These are phyloP conservation scores for Pyrenula massariospora DNA, from an alignment of 495 filamentous ascomycete genomes.

Conservation along the genomic window DNA sequence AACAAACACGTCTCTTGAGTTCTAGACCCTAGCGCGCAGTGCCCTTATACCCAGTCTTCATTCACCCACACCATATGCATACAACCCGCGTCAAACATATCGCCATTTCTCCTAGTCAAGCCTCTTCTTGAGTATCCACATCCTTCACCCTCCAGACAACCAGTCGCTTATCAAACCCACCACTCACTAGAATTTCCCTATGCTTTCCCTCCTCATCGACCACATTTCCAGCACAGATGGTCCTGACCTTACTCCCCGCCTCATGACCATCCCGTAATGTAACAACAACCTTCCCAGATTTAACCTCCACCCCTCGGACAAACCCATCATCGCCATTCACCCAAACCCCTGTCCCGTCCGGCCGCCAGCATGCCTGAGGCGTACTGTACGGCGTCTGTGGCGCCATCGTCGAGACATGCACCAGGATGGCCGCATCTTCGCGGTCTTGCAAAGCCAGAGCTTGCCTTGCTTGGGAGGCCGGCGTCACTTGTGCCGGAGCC, in stretches of 20 bases:
- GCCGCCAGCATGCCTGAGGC: conserved; percentile 52
- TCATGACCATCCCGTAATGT: conserved; percentile 43
- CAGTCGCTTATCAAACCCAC: conserved; percentile 55
- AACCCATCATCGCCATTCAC: conserved; percentile 61
- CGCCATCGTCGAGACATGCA: conserved; percentile 48
- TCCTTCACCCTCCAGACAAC: conserved; percentile 41
- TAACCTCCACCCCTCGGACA: conserved; percentile 50
- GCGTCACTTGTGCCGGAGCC: conserved; percentile 15
- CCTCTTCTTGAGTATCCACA: too few relatives aligned
- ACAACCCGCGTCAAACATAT: too few relatives aligned
- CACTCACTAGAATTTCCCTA: conserved; percentile 50
- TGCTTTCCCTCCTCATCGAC: conserved; percentile 17
- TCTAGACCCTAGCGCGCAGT: too few relatives aligned
- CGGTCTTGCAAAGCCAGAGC: conserved; percentile 38
- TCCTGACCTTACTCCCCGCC: conserved; percentile 49
- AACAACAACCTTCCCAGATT: conserved; percentile 43
- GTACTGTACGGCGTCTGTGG: conserved; percentile 60
- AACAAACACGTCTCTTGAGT: too few relatives aligned
- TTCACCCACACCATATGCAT: too few relatives aligned
- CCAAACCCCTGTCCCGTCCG: conserved; percentile 53
- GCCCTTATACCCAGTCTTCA: too few relatives aligned
- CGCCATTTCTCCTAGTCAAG: too few relatives aligned
- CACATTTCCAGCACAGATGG: conserved; percentile 45
- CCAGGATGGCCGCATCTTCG: conserved; percentile 47
- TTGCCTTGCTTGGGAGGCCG: conserved; percentile 37